Evolutionary conservation across 371 early-diverging fungal genomes (phyloP).

Genomic region (Syncephalastrum racemosum): DNA sequence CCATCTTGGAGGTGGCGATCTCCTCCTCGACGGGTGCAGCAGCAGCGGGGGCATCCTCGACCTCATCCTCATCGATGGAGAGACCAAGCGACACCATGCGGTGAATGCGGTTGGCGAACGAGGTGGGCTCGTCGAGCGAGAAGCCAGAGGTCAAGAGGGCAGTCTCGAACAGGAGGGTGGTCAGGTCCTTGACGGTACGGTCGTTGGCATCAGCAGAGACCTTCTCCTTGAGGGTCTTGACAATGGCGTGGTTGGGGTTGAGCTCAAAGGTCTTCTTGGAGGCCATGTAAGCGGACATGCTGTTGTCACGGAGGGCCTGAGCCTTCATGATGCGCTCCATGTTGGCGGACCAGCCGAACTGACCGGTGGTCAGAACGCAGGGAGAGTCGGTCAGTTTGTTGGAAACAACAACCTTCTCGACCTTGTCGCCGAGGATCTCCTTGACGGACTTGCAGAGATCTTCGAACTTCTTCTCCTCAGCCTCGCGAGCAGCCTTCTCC

Average conservation of each 20-base stretch:
- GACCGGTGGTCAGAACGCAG: slow-evolving; percentile 96
- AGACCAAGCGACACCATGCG: slow-evolving; percentile 98
- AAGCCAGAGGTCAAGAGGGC: slow-evolving; percentile 96
- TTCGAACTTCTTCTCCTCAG: slow-evolving; percentile 81
- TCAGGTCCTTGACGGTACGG: slow-evolving; percentile 96
- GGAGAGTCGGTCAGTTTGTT: slow-evolving; percentile 94
- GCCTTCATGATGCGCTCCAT: slow-evolving; percentile 99
- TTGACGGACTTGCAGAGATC: slow-evolving; percentile 82
- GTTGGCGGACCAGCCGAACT: slow-evolving; percentile 98
- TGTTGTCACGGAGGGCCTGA: slow-evolving; percentile 95
- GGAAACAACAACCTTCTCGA: slow-evolving; percentile 97
- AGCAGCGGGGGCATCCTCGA: slow-evolving; percentile 33
- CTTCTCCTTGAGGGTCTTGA: slow-evolving; percentile 90
- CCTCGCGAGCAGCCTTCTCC: slow-evolving; percentile 90
- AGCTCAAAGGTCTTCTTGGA: slow-evolving; percentile 98
- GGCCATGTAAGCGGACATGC: slow-evolving; percentile 96
- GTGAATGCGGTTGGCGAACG: slow-evolving; percentile 94
- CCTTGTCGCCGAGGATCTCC: slow-evolving; percentile 94
- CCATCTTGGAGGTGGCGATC: slow-evolving; percentile 90
- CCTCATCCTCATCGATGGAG: slow-evolving; percentile 82
- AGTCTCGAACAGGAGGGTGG: slow-evolving; percentile 91
- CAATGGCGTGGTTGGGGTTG: slow-evolving; percentile 93
- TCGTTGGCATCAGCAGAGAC: slow-evolving; percentile 90
- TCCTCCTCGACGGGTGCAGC: slow-evolving; percentile 57
- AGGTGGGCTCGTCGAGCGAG: slow-evolving; percentile 91